phyloP scores from a whole-genome alignment of 345 rosid genomes.

The Cardamine chenopodiifolia region DNA sequence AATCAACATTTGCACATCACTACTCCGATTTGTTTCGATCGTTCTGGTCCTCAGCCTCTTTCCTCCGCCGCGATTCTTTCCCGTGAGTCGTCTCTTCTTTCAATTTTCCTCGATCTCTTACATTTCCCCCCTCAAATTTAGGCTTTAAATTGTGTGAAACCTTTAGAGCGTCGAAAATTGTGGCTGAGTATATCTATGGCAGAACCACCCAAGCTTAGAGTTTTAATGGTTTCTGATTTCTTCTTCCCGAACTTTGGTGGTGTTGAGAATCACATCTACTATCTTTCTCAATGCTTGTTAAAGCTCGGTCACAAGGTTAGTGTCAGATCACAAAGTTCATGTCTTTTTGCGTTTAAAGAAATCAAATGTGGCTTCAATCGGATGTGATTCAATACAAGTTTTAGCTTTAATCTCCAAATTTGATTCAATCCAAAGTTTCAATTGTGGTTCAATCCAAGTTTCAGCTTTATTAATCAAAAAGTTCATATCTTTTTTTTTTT shows the following conservation, averaged over 20 bases:
- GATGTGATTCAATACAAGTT: neutral
- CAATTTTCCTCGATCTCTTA: neutral
- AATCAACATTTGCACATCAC: neutral
- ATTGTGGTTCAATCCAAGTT: neutral
- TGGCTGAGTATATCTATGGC: slow-evolving; percentile 47
- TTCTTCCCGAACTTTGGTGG: slow-evolving; percentile 98
- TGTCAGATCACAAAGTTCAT: neutral
- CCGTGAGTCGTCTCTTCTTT: neutral
- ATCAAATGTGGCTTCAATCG: neutral
- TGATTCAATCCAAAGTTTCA: neutral
- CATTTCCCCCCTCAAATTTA: neutral
- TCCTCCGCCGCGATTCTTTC: neutral
- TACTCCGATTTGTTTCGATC: neutral
- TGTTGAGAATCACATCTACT: slow-evolving; percentile 91
- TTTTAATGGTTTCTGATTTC: slow-evolving; percentile 95
- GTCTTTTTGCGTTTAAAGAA: neutral
- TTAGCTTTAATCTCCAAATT: too few relatives aligned
- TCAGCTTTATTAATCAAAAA: neutral
- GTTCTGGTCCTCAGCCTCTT: neutral
- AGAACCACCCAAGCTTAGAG: slow-evolving; percentile 55
- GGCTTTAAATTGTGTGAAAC: neutral
- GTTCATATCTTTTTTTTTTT: neutral
- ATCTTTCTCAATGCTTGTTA: slow-evolving; percentile 85
- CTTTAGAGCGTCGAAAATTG: neutral
- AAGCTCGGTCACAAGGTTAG: slow-evolving; percentile 95